Evolutionary conservation across 345 rosid genomes (phyloP).

Genomic region (Chamaenerion angustifolium): DNA sequence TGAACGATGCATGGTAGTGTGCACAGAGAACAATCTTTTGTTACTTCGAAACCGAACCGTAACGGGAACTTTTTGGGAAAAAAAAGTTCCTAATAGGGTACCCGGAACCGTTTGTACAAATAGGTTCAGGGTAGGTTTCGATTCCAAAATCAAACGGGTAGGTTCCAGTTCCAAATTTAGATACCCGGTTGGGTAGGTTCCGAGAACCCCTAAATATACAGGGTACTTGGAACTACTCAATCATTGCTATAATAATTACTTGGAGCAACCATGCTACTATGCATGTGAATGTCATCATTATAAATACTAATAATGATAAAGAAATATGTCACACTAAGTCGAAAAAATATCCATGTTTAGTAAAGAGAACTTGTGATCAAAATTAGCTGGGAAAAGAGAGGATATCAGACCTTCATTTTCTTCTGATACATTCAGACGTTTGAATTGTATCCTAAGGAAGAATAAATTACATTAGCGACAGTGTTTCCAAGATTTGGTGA

Average conservation of each 20-base stretch:
- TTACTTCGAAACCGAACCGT: too few species aligned
- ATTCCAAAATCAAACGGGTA: too few species aligned
- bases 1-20: too few species aligned
- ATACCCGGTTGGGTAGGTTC: too few species aligned
- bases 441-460: constrained; percentile 38
- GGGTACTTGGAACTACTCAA: too few species aligned
- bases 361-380: not conserved
- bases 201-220: too few species aligned
- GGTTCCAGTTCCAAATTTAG: too few species aligned
- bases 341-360: not conserved
- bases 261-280: constrained; percentile 12
- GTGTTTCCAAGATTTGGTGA: constrained; percentile 30
- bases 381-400: not conserved
- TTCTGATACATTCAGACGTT: constrained; percentile 20
- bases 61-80: too few species aligned
- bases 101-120: too few species aligned
- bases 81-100: too few species aligned
- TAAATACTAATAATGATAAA: not conserved
- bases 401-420: constrained; percentile 26
- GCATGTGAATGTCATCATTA: constrained; percentile 18
- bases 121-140: too few species aligned
- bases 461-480: constrained; percentile 17
- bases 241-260: constrained; percentile 24
- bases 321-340: not conserved
- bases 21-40: too few species aligned